Conservation (phyloP, 768 basidiomycete genomes). For the Boletellus ananas region DNA sequence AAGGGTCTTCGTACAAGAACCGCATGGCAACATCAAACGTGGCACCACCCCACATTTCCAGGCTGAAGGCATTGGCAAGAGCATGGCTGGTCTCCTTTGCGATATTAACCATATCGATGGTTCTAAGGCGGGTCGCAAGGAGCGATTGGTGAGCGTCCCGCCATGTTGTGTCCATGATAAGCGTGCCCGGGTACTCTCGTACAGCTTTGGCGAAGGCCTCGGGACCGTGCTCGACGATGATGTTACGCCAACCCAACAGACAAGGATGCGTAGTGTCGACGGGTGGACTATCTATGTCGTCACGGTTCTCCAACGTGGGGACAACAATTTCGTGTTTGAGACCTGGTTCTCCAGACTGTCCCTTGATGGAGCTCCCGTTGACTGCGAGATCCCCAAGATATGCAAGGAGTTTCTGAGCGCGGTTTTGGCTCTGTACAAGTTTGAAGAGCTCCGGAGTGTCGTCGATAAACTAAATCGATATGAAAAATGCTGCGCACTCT, state of each 20-base stretch:
- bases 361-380: conserved; percentile 97
- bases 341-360: conserved; percentile 92
- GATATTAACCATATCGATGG: conserved; percentile 96
- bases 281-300: conserved; percentile 67
- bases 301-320: conserved; percentile 74
- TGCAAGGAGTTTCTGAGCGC: conserved; percentile 94
- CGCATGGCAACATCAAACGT: conserved; percentile 99
- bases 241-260: conserved; percentile 93
- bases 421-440: conserved; percentile 95
- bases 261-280: conserved; percentile 83
- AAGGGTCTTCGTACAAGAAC: conserved; percentile 99
- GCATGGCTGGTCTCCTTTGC: conserved; percentile 97
- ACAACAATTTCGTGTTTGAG: conserved; percentile 84
- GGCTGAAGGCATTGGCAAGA: conserved; percentile 89
- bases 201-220: conserved; percentile 99
- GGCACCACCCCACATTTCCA: conserved; percentile 99
- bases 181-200: conserved; percentile 88
- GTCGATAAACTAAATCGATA: conserved; percentile 79
- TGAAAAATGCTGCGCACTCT: conserved; percentile 6
- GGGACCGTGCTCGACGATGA: conserved; percentile 96
- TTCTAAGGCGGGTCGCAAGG: conserved; percentile 92
- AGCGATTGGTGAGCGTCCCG: conserved; percentile 98
- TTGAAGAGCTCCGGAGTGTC: conserved; percentile 99
- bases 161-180: conserved; percentile 99
- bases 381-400: conserved; percentile 98